Conservation (phyloP, 2,329 filamentous ascomycete species). For the Mariannaea elegans region DNA sequence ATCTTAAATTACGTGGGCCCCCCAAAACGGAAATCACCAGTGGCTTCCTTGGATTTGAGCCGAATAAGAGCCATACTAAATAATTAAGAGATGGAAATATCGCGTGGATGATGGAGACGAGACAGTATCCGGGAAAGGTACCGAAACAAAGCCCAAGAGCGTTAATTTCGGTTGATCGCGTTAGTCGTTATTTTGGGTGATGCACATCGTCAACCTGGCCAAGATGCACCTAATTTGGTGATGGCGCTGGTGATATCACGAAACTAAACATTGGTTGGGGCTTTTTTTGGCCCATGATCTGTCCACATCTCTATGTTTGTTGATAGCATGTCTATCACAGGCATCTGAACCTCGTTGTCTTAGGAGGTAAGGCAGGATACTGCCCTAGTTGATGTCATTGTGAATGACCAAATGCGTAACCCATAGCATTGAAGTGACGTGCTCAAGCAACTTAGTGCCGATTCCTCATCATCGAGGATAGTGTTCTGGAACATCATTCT, state of each 20-base stretch:
- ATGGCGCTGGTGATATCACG: neutral
- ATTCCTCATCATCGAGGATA: conserved; percentile 7
- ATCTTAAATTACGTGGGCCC: conserved; percentile 23
- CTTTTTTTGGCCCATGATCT: neutral
- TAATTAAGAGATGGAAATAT: conserved; percentile 3
- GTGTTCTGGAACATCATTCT: conserved; percentile 21
- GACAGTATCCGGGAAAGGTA: neutral
- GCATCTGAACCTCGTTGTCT: too few relatives aligned
- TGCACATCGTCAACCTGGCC: neutral
- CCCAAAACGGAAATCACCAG: conserved; percentile 11
- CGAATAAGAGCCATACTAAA: conserved; percentile 11
- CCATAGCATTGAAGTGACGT: conserved; percentile 21
- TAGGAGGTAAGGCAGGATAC: too few relatives aligned
- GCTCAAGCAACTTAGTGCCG: neutral
- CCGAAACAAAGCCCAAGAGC: conserved; percentile 5
- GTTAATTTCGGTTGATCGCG: conserved; percentile 15
- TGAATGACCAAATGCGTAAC: neutral
- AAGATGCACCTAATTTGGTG: conserved; percentile 3
- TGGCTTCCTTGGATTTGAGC: conserved; percentile 6
- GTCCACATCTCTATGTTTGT: neutral
- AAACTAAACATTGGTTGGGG: too few relatives aligned
- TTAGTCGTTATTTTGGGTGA: conserved; percentile 7
- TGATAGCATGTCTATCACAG: too few relatives aligned
- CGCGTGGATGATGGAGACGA: neutral
- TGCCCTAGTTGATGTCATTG: too few relatives aligned